Evolutionary conservation across 1,284 basidiomycete species (phyloP), one percentile per base, ranked within the genome.

Genomic region (Caloboletus firmus): DNA sequence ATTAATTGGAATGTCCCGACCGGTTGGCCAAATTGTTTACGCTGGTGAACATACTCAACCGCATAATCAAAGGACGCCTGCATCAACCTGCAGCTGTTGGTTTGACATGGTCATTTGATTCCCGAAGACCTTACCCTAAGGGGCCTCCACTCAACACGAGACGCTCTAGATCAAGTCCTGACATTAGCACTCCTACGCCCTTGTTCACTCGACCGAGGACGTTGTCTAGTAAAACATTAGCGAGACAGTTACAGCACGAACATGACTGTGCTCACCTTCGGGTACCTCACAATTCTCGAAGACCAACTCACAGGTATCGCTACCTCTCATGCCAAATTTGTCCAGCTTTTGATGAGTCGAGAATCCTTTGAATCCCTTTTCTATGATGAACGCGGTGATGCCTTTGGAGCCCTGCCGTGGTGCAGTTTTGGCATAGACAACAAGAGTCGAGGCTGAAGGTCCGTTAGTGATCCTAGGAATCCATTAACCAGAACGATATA

Each of bases 311-410:
- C 93, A 95, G 1, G 95, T 98, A 66, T 97, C 94, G 54, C 89
- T 93, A 39, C 95, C 95, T 58, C 95, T 79, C 95, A 98, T 98
- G 1, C 95, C 95, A 64, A 98, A 86, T 72, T 98, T 98, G 75
- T 98, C 95, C 20, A 98, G 78, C 64, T 95, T 94, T 60, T 89
- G 91, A 61, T 90, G 87, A 2, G 91, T 91, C 15, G 91, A 91
- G 74, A 98, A 98, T 6, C 95, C 95, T 34, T 81, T 72, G 70
- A 85, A 91, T 2, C 74, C 84, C 39, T 82, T 86, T 73, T 97
- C 93, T 55, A 98, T 78, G 59, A 98, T 85, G 74, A 98, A 98
- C 0, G 95, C 85, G 0, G 95, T 97, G 61, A 98, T 94, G 17
- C 94, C 93, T 70, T 92, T 95, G 24, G 89, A 89, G 11, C 84